A percentile compares a stretch with the other conserved stretches of the same genome.
phyloP scores from a whole-genome alignment of 371 early-diverging fungal genomes.

The Cladochytrium tenue region DNA sequence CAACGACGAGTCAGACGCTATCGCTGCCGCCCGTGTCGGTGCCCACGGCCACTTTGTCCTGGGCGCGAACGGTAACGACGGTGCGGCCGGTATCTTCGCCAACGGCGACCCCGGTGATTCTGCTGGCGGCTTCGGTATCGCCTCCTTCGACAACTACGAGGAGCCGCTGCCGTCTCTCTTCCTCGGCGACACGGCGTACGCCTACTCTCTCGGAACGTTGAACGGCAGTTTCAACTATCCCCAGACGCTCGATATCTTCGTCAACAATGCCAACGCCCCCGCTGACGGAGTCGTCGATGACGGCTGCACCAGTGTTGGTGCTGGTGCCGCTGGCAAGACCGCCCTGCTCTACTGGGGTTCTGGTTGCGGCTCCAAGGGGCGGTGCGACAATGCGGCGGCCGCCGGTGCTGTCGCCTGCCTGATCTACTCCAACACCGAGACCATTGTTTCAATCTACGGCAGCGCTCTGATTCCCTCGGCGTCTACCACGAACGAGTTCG shows the following conservation, averaged over 20 bases:
- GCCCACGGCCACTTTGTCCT: constrained; percentile 17
- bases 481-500: constrained; percentile 11
- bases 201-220: not conserved
- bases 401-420: constrained; percentile 36
- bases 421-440: constrained; percentile 18
- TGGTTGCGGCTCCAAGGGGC: constrained; percentile 3
- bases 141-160: constrained; percentile 15
- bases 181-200: not conserved
- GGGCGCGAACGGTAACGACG: constrained; percentile 38
- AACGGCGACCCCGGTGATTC: not conserved
- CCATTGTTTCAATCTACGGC: not conserved
- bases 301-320: constrained; percentile 1
- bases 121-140: too few relatives aligned
- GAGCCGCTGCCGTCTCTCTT: not conserved
- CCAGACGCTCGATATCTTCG: constrained; percentile 4
- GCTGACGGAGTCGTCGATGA: constrained; percentile 3
- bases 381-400: constrained; percentile 17
- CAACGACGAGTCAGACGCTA: constrained; percentile 13
- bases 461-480: constrained; percentile 12
- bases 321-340: constrained; percentile 13
- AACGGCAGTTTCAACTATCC: constrained; percentile 9
- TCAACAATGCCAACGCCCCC: constrained; percentile 7
- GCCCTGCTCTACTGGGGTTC: constrained; percentile 12
- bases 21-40: constrained; percentile 22
- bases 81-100: constrained; percentile 4